Conservation (phyloP, 1,284 basidiomycete species). For the Agaricales sp. region DNA sequence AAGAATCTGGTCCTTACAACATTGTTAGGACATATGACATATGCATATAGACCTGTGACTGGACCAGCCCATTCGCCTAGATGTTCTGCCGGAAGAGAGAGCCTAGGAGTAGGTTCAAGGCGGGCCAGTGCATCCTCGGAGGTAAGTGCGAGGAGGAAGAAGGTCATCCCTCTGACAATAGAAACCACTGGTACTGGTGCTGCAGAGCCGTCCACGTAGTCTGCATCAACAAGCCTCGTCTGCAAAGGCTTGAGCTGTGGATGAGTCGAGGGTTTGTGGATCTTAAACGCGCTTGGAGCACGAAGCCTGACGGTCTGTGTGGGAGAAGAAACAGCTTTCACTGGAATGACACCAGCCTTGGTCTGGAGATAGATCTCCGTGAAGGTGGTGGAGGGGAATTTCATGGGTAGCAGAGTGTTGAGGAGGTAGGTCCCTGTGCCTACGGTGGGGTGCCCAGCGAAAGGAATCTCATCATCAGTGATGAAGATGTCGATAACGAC, state of each 20-base stretch:
- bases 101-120: slow-evolving; percentile 17
- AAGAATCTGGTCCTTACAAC: slow-evolving; percentile 30
- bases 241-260: slow-evolving; percentile 20
- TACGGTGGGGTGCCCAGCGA: slow-evolving; percentile 35
- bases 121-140: slow-evolving; percentile 25
- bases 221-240: slow-evolving; percentile 15
- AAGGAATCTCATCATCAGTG: slow-evolving; percentile 27
- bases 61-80: slow-evolving; percentile 29
- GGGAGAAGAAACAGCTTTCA: slow-evolving; percentile 15
- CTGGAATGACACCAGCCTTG: slow-evolving; percentile 29
- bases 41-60: slow-evolving; percentile 24
- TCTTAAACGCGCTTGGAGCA: slow-evolving; percentile 30
- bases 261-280: slow-evolving; percentile 20
- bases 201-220: slow-evolving; percentile 23
- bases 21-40: slow-evolving; percentile 18
- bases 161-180: slow-evolving; percentile 36
- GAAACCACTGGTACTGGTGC: slow-evolving; percentile 27
- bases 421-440: slow-evolving; percentile 30
- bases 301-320: slow-evolving; percentile 20
- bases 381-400: slow-evolving; percentile 5
- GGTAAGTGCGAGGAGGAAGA: slow-evolving; percentile 26
- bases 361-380: slow-evolving; percentile 22
- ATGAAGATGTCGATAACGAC: slow-evolving; percentile 32
- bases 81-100: slow-evolving; percentile 14
- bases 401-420: slow-evolving; percentile 9